phyloP scores from a whole-genome alignment of 495 filamentous ascomycete species.

The Hypoxylon lienhwacheense region DNA sequence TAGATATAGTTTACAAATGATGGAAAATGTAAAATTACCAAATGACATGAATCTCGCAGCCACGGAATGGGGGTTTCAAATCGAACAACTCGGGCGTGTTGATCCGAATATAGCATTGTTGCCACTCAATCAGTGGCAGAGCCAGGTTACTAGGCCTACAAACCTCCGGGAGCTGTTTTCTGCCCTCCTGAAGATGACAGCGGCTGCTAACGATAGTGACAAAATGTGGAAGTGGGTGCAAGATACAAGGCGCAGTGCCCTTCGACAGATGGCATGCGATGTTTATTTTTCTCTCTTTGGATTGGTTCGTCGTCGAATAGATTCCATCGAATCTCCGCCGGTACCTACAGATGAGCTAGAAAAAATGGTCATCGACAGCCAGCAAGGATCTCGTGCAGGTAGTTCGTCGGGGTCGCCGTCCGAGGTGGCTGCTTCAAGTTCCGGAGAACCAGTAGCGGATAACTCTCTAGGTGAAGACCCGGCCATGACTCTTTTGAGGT shows the following conservation, averaged over 20 bases:
- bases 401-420: constrained; percentile 23
- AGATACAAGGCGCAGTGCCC: neutral
- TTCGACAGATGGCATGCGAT: constrained; percentile 31
- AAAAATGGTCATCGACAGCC: constrained; percentile 31
- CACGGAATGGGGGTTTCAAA: constrained; percentile 23
- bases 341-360: constrained; percentile 15
- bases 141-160: constrained; percentile 4
- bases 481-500: constrained; percentile 33
- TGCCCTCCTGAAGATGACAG: constrained; percentile 7
- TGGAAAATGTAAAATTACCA: constrained; percentile 12
- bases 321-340: constrained; percentile 4
- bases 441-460: constrained; percentile 12
- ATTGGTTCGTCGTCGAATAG: constrained; percentile 22
- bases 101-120: constrained; percentile 21
- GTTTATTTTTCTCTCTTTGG: constrained; percentile 33
- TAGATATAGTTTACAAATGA: constrained; percentile 25
- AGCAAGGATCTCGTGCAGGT: constrained; percentile 19
- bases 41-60: constrained; percentile 12
- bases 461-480: constrained; percentile 23
- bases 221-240: neutral
- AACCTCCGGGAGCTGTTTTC: constrained; percentile 19
- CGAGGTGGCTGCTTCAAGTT: constrained; percentile 7
- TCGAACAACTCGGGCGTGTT: constrained; percentile 20
- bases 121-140: constrained; percentile 12
- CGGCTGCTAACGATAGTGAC: neutral